Conservation (phyloP, 2,329 filamentous ascomycete species). For the Cucurbitaria berberidis region DNA sequence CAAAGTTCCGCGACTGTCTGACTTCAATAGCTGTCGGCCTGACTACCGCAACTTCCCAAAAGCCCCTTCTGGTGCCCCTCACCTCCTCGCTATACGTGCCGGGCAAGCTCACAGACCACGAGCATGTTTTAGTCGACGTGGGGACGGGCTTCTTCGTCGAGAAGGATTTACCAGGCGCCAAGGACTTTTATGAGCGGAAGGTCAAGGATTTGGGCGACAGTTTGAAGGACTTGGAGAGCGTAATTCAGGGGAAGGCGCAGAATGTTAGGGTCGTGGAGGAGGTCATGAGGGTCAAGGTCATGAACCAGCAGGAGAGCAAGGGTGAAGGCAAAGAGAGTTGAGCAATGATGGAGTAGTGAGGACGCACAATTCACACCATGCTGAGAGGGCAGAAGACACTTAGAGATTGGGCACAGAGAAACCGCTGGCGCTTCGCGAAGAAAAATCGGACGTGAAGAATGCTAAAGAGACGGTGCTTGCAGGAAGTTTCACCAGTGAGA, state of each 20-base stretch:
- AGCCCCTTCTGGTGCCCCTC: constrained; percentile 83
- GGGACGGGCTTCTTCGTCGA: constrained; percentile 95
- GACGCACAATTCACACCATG: neutral
- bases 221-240: constrained; percentile 70
- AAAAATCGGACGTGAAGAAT: neutral
- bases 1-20: constrained; percentile 90
- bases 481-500: neutral
- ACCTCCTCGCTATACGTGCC: constrained; percentile 95
- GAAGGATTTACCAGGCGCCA: constrained; percentile 71
- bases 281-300: constrained; percentile 53
- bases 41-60: constrained; percentile 51
- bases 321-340: constrained; percentile 31
- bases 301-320: constrained; percentile 42
- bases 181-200: constrained; percentile 71
- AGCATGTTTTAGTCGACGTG: constrained; percentile 74
- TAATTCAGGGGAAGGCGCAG: constrained; percentile 76
- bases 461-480: neutral
- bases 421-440: neutral
- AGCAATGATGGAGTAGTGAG: constrained; percentile 1
- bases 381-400: neutral
- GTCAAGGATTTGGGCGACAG: constrained; percentile 70
- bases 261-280: constrained; percentile 90
- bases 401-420: neutral
- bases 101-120: constrained; percentile 68
- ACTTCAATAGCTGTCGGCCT: constrained; percentile 72